These are phyloP conservation scores for Syzygium oleosum DNA, from an alignment of 345 rosid species.

Conservation along the genomic window DNA sequence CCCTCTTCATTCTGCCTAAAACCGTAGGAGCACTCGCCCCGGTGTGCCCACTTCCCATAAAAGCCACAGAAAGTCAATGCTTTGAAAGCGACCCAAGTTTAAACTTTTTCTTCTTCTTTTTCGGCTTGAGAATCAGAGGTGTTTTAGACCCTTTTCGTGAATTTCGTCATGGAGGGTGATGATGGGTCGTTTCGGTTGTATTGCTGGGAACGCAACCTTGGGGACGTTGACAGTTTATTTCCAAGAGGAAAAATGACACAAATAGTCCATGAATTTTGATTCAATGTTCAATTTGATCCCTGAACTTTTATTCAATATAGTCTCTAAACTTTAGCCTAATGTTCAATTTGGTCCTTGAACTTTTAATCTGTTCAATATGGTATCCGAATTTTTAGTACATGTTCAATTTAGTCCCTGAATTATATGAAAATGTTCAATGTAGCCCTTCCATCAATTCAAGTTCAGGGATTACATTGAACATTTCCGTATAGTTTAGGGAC, in stretches of 20 bases:
- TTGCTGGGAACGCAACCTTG: not conserved
- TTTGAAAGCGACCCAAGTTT: not conserved
- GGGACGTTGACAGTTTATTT: not conserved
- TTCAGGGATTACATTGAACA: no score
- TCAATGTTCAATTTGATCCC: fast-evolving
- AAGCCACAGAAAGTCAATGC: not conserved
- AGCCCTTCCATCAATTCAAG: no score
- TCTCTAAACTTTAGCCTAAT: no score
- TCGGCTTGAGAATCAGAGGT: not conserved
- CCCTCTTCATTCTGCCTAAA: not conserved
- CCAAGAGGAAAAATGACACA: not conserved
- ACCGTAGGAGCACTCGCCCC: not conserved
- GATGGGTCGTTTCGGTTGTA: not conserved
- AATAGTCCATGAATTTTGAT: fast-evolving
- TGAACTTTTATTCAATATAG: no score
- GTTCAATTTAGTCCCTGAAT: no score
- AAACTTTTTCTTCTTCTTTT: not conserved
- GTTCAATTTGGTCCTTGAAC: no score
- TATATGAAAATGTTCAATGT: no score
- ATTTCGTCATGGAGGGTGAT: not conserved
- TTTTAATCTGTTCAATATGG: no score
- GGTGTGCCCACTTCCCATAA: not conserved
- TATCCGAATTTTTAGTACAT: no score
- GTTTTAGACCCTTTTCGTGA: not conserved
- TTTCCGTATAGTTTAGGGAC: no score